Base-by-base conservation (phyloP, 192 early-diverging fungal genomes). In the Podochytrium sp. region DNA sequence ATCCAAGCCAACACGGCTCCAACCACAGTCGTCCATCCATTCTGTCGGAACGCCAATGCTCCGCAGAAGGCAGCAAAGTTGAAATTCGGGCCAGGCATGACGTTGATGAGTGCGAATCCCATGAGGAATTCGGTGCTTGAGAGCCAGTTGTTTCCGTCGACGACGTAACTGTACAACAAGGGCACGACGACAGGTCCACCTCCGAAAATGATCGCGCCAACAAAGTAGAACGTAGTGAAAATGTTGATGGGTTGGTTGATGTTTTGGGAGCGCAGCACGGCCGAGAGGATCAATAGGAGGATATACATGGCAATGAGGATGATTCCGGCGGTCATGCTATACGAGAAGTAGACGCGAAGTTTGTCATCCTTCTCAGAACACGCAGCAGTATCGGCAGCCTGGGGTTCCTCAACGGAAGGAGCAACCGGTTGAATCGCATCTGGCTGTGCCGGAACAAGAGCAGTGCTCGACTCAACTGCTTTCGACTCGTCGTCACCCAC, bases 1-100 rank as follows among this genome's bases (percentile, higher is more conserved):
- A 89, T 29, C 42, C 71, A 86, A 0, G 81, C 83, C 2, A 91
- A 71, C 7, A 89, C 20, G 1, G 85, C 85, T 4, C 89, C 88
- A 6, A 71, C 61, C 39, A 88, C 56, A 12, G 72, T 56, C 20
- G 72, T 73, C 42, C 74, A 47, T 16, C 73, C 72, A 3, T 71
- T 72, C 29, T 68, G 53, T 18, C 84, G 74, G 37, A 90, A 70
- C 0, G 87, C 79, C 0, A 91, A 76, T 0, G 86, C 88, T 1
- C 91, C 91, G 57, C 85, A 79, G 49, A 78, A 92, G 16, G 84
- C 87, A 2, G 87, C 84, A 60, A 92, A 86, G 56, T 92, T 92
- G 78, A 91, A 92, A 58, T 87, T 90, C 27, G 88, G 91, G 0
- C 89, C 89, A 81, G 74, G 74, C 51, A 75, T 65, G 2, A 78